A percentile compares a stretch with the other conserved stretches of the same genome.
Evolutionary conservation across 2,329 filamentous ascomycete species (phyloP).

Genomic region (Dactylonectria estremocensis): DNA sequence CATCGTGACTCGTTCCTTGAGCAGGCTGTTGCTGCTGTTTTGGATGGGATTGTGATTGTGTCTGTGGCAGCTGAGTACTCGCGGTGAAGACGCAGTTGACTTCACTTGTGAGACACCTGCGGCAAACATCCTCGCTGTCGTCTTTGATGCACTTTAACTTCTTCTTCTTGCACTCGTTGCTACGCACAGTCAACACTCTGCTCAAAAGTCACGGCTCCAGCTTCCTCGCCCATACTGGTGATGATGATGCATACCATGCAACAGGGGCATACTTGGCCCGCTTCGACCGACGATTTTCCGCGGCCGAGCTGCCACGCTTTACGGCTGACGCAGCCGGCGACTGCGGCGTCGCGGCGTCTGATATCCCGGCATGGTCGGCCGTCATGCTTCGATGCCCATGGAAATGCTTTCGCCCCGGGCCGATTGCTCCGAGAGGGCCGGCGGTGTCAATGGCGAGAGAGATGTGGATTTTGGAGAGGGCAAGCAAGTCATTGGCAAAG

Average conservation of each 20-base stretch:
- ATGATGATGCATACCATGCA: conserved; percentile 50
- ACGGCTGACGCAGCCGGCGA: conserved; percentile 15
- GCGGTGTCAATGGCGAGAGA: neutral
- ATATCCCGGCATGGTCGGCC: conserved; percentile 16
- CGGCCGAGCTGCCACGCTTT: conserved; percentile 14
- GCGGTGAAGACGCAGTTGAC: conserved; percentile 45
- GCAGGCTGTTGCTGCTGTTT: conserved; percentile 37
- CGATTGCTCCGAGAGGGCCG: conserved; percentile 12
- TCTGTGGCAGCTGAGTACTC: neutral
- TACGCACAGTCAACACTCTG: conserved; percentile 32
- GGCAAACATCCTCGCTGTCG: conserved; percentile 44
- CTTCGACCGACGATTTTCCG: conserved; percentile 43
- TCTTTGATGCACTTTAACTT: conserved; percentile 58
- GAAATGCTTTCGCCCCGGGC: conserved; percentile 2
- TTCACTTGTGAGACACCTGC: conserved; percentile 49
- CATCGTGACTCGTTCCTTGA: conserved; percentile 39
- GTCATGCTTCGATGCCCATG: conserved; percentile 20
- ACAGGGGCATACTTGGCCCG: conserved; percentile 56
- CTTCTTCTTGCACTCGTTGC: conserved; percentile 58
- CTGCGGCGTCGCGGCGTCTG: conserved; percentile 20
- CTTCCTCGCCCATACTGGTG: no score
- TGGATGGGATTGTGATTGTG: neutral
- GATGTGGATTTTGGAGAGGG: neutral
- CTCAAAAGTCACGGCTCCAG: neutral
- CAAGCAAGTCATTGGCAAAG: neutral